These are phyloP conservation scores for Punica granatum DNA, from an alignment of 345 rosid species.

Conservation along the genomic window DNA sequence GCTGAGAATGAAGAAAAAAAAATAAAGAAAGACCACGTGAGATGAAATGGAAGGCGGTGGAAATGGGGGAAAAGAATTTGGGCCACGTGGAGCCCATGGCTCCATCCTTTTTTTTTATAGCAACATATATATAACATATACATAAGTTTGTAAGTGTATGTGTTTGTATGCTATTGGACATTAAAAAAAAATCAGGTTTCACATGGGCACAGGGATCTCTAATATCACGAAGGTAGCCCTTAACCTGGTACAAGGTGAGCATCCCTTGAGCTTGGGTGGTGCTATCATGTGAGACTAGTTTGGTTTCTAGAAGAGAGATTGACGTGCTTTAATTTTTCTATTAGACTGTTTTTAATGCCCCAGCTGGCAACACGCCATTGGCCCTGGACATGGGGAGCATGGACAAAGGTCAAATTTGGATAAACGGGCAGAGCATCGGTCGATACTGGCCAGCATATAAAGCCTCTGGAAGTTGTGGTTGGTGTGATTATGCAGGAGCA, in stretches of 20 bases:
- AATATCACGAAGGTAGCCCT: constrained; percentile 72
- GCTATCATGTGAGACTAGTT: neutral
- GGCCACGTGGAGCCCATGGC: too few relatives aligned
- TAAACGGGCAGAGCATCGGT: constrained; percentile 45
- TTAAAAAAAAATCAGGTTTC: too few relatives aligned
- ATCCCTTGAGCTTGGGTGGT: neutral
- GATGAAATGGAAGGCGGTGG: too few relatives aligned
- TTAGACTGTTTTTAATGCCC: constrained; percentile 43
- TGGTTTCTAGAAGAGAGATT: neutral
- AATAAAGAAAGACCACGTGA: too few relatives aligned
- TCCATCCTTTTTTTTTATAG: too few relatives aligned
- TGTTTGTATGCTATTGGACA: too few relatives aligned
- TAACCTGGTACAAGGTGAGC: constrained; percentile 89
- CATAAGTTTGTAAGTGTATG: too few relatives aligned
- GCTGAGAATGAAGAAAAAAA: too few relatives aligned
- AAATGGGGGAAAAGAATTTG: too few relatives aligned
- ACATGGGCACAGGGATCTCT: constrained; percentile 82
- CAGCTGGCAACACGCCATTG: constrained; percentile 32
- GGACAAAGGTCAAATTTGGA: constrained; percentile 55
- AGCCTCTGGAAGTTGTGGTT: constrained; percentile 32
- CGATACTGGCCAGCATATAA: constrained; percentile 46
- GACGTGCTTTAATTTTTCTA: neutral
- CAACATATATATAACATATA: too few relatives aligned
- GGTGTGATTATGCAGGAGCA: constrained; percentile 63
- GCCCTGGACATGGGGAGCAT: constrained; percentile 47